Conservation (phyloP, 345 rosid species). For the Mangifera indica region DNA sequence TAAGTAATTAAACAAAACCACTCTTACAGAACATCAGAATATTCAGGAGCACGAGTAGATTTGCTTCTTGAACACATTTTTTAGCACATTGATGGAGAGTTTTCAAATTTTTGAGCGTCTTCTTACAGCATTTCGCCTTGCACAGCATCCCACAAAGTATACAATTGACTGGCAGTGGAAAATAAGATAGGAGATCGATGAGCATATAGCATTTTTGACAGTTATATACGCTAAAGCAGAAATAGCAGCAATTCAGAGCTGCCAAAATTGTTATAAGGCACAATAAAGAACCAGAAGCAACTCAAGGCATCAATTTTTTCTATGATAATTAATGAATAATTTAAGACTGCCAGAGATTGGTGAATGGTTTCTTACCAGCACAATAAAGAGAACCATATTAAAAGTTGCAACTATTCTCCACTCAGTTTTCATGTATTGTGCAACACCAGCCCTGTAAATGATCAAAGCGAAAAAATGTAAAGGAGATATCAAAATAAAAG, state of each 20-base stretch:
- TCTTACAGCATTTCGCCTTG: constrained; percentile 67
- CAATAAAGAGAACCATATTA: constrained; percentile 61
- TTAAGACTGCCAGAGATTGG: neutral
- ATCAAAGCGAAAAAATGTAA: constrained; percentile 6
- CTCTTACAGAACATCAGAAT: neutral
- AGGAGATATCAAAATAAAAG: constrained; percentile 8
- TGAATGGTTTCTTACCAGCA: constrained; percentile 55
- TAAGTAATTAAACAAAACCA: neutral
- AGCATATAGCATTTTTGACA: neutral
- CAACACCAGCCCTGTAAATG: constrained; percentile 83
- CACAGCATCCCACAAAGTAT: constrained; percentile 94
- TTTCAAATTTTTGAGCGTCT: constrained; percentile 51
- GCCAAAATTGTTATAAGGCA: neutral
- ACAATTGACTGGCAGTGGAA: constrained; percentile 52
- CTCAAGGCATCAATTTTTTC: neutral
- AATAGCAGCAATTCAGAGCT: neutral
- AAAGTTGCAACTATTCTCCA: constrained; percentile 91
- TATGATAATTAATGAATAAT: constrained; percentile 5
- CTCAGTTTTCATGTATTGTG: constrained; percentile 89
- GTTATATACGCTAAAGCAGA: neutral
- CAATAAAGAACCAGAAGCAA: neutral
- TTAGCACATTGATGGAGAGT: neutral
- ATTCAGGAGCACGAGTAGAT: constrained; percentile 1
- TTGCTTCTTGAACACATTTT: neutral
- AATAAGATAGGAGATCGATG: neutral